A percentile compares a stretch with the other conserved stretches of the same genome.
phyloP scores from a whole-genome alignment of 768 basidiomycete species.

The Serpula lacrymans region DNA sequence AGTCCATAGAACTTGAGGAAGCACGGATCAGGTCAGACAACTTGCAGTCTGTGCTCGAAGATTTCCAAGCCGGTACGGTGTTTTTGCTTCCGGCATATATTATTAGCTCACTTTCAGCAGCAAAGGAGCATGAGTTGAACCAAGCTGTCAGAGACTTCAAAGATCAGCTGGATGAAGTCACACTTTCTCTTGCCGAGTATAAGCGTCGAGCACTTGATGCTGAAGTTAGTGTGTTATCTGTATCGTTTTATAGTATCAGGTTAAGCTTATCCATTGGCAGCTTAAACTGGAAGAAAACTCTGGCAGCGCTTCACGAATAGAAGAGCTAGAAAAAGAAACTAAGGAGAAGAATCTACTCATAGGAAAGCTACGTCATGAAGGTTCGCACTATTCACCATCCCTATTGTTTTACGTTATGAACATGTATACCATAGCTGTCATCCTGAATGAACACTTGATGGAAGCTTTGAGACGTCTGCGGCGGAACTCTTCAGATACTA shows the following conservation, averaged over 20 bases:
- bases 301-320: slow-evolving; percentile 60
- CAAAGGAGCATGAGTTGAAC: slow-evolving; percentile 86
- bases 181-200: slow-evolving; percentile 82
- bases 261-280: slow-evolving; percentile 32
- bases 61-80: slow-evolving; percentile 86
- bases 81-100: background rate
- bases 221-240: slow-evolving; percentile 52
- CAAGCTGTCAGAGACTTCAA: slow-evolving; percentile 84
- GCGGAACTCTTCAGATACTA: slow-evolving; percentile 76
- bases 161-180: slow-evolving; percentile 62
- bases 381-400: slow-evolving; percentile 37
- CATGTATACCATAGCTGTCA: slow-evolving; percentile 63
- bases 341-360: slow-evolving; percentile 95
- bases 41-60: slow-evolving; percentile 88
- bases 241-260: background rate
- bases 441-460: slow-evolving; percentile 95
- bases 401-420: slow-evolving; percentile 1
- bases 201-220: slow-evolving; percentile 86
- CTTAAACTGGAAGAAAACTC: slow-evolving; percentile 72
- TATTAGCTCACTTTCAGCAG: slow-evolving; percentile 37
- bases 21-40: slow-evolving; percentile 78
- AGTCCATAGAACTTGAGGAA: slow-evolving; percentile 52
- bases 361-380: slow-evolving; percentile 94
- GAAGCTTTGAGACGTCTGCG: slow-evolving; percentile 95
- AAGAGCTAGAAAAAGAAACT: slow-evolving; percentile 81